Percentiles rank a stretch among this genome's conserved stretches.
These are phyloP conservation scores for Drechslera avenae DNA, from an alignment of 2,329 filamentous ascomycete species.

Conservation along the genomic window DNA sequence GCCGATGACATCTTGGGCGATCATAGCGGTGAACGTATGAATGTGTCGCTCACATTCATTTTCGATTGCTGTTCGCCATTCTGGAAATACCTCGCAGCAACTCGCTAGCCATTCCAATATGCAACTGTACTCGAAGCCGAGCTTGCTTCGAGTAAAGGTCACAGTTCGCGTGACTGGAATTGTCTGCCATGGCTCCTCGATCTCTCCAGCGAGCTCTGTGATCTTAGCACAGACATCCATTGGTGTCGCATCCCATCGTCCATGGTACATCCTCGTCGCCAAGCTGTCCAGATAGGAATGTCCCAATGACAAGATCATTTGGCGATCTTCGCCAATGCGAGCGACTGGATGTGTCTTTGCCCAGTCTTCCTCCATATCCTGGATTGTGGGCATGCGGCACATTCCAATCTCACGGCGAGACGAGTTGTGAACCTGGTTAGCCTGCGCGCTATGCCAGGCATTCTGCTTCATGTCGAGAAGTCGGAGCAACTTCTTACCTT, in stretches of 20 bases:
- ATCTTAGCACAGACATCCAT: constrained; percentile 18
- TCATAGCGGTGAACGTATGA: not conserved
- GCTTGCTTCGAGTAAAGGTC: not conserved
- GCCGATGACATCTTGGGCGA: constrained; percentile 1
- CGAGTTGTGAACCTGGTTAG: constrained; percentile 11
- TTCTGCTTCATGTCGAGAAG: constrained; percentile 8
- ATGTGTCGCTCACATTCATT: constrained; percentile 5
- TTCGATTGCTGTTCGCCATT: constrained; percentile 11
- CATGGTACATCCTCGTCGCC: constrained; percentile 6
- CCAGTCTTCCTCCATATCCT: constrained; percentile 9
- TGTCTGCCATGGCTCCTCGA: constrained; percentile 22
- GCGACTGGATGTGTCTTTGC: not conserved
- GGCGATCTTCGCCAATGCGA: constrained; percentile 1
- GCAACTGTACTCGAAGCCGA: constrained; percentile 1
- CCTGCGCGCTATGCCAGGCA: constrained; percentile 6
- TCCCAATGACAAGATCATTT: constrained; percentile 18
- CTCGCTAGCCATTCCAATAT: constrained; percentile 17
- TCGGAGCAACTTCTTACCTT: constrained; percentile 10
- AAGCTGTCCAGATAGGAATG: constrained; percentile 21
- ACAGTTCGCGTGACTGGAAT: constrained; percentile 11
- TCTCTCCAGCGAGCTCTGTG: constrained; percentile 11
- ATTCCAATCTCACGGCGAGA: constrained; percentile 1
- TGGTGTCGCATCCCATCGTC: constrained; percentile 11
- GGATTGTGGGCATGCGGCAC: constrained; percentile 3
- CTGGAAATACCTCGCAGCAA: constrained; percentile 15